Percentiles rank a stretch among this genome's conserved stretches.
phyloP scores from a whole-genome alignment of 2,329 filamentous ascomycete species.

The Neofusicoccum parvum region DNA sequence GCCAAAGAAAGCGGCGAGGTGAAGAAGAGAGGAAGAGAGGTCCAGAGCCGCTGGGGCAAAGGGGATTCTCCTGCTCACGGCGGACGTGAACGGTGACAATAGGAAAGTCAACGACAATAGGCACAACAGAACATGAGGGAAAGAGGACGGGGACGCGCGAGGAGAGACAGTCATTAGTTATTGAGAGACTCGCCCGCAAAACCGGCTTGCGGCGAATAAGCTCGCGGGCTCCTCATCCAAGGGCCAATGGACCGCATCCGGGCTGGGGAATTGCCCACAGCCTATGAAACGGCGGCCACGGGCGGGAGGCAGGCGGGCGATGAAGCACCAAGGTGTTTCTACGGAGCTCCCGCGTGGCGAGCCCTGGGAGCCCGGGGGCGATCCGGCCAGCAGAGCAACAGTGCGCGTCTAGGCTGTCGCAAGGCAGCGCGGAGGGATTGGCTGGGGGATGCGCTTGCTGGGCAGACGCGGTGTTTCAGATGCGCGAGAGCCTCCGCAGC shows the following conservation, averaged over 20 bases:
- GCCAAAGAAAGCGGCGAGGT: conserved; percentile 23
- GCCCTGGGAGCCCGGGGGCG: neutral
- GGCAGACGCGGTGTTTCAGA: conserved; percentile 6
- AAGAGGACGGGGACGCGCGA: neutral
- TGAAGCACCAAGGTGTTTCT: conserved; percentile 19
- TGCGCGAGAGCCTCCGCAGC: conserved; percentile 17
- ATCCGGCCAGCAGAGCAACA: conserved; percentile 4
- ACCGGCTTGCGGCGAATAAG: neutral
- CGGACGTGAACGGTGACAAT: conserved; percentile 12
- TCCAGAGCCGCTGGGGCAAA: conserved; percentile 31
- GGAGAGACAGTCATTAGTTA: conserved; percentile 8
- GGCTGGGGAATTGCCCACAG: neutral
- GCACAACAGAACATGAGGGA: conserved; percentile 17
- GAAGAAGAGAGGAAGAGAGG: conserved; percentile 24
- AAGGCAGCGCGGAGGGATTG: conserved; percentile 4
- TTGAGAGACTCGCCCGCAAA: neutral
- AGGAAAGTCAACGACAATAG: conserved; percentile 13
- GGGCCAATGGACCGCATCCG: neutral
- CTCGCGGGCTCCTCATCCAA: conserved; percentile 10
- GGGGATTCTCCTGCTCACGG: conserved; percentile 17
- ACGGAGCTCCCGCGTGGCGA: conserved; percentile 11
- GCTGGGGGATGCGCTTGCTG: neutral
- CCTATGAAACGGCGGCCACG: conserved; percentile 14
- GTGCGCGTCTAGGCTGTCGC: conserved; percentile 9
- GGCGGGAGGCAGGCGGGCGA: conserved; percentile 12